These are phyloP conservation scores for Flaveria robusta DNA, from an alignment of 129 eudicot genomes.

Conservation along the genomic window DNA sequence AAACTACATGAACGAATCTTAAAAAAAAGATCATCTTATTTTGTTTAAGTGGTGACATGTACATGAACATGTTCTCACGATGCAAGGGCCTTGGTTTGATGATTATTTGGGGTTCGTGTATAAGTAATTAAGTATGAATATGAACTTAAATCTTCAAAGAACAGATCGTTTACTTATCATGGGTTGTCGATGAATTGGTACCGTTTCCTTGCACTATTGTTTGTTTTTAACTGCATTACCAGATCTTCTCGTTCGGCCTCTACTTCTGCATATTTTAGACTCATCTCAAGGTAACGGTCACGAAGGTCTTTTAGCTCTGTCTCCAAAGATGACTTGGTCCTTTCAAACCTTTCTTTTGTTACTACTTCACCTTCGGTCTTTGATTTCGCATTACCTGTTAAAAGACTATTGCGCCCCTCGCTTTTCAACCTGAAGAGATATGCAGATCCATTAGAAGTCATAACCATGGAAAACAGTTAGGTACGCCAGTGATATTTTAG, in stretches of 20 bases:
- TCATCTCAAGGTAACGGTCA: conserved; percentile 92
- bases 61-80: conserved; percentile 5
- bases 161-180: conserved; percentile 18
- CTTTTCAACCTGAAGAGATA: conserved; percentile 39
- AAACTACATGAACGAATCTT: conserved; percentile 11
- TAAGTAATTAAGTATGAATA: background rate
- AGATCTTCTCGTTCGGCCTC: conserved; percentile 94
- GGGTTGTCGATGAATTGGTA: conserved; percentile 38
- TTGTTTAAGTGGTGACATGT: background rate
- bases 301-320: conserved; percentile 77
- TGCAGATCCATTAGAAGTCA: background rate
- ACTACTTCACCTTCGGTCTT: conserved; percentile 42
- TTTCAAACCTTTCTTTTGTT: conserved; percentile 55
- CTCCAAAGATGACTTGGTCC: conserved; percentile 68
- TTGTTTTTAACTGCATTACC: conserved; percentile 82
- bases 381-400: conserved; percentile 38
- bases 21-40: conserved; percentile 12
- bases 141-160: conserved; percentile 24
- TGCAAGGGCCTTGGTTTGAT: background rate
- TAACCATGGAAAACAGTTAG: conserved; percentile 8
- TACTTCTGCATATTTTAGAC: conserved; percentile 90
- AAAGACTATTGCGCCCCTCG: conserved; percentile 45
- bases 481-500: background rate
- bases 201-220: conserved; percentile 53
- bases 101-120: conserved; percentile 22